A percentile compares a stretch with the other conserved stretches of the same genome.
Evolutionary conservation across 2,329 filamentous ascomycete species (phyloP).

Genomic region (Penicillium sp.): DNA sequence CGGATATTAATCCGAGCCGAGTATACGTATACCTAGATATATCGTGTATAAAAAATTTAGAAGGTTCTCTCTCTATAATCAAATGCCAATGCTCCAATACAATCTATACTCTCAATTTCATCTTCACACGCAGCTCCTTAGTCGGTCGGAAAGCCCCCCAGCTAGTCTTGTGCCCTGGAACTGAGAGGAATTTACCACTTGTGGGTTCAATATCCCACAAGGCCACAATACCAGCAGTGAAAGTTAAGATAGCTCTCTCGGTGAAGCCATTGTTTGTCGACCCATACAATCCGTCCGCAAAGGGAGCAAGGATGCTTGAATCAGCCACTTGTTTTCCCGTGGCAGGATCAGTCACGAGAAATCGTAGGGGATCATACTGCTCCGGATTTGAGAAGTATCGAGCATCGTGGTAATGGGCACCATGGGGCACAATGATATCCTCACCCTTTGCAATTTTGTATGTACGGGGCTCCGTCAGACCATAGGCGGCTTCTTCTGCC

Average conservation of each 20-base stretch:
- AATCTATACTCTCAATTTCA: slow-evolving; percentile 44
- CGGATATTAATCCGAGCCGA: slow-evolving; percentile 23
- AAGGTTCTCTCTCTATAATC: background rate
- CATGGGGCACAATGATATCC: slow-evolving; percentile 46
- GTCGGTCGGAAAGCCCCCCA: slow-evolving; percentile 52
- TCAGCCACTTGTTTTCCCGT: slow-evolving; percentile 37
- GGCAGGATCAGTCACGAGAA: slow-evolving; percentile 44
- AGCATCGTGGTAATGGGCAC: slow-evolving; percentile 44
- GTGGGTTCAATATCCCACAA: slow-evolving; percentile 57
- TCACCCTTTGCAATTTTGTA: slow-evolving; percentile 45
- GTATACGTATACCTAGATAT: background rate
- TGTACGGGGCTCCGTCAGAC: slow-evolving; percentile 29
- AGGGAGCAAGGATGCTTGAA: slow-evolving; percentile 47
- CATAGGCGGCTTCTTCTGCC: slow-evolving; percentile 36
- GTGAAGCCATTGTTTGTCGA: slow-evolving; percentile 53
- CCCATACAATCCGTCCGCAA: slow-evolving; percentile 49
- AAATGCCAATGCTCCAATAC: background rate
- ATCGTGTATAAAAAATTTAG: background rate
- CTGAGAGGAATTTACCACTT: slow-evolving; percentile 46
- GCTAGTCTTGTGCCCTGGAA: slow-evolving; percentile 51
- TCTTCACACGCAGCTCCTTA: slow-evolving; percentile 54
- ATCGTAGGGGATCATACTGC: slow-evolving; percentile 46
- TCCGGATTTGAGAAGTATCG: slow-evolving; percentile 42
- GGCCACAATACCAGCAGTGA: slow-evolving; percentile 52
- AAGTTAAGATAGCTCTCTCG: slow-evolving; percentile 50